Conservation (phyloP, 306 rosid genomes). For the Sesbania bispinosa region DNA sequence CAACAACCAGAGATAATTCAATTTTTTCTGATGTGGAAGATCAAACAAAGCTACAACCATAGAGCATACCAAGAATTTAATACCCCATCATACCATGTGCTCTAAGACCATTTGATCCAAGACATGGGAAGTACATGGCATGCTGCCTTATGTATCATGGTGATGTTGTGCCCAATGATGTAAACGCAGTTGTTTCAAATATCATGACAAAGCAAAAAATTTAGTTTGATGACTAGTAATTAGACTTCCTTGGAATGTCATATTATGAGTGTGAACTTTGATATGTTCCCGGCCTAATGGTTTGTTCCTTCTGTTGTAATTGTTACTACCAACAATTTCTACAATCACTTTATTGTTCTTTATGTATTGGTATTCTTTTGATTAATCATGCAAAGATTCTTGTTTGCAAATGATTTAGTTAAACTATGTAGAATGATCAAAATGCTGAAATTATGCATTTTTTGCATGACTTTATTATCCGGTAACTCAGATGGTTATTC, state of each 20-base stretch:
- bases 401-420: background rate
- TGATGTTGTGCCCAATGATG: slow-evolving; percentile 74
- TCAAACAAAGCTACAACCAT: too few species aligned
- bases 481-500: too few species aligned
- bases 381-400: background rate
- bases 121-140: slow-evolving; percentile 57
- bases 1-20: too few species aligned
- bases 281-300: too few species aligned
- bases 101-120: slow-evolving; percentile 80
- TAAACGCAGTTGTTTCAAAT: slow-evolving; percentile 53
- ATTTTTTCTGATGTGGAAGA: too few species aligned
- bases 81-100: too few species aligned
- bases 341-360: background rate
- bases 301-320: background rate
- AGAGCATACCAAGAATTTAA: too few species aligned
- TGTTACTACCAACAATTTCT: background rate
- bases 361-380: background rate
- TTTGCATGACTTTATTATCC: background rate
- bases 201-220: slow-evolving; percentile 59
- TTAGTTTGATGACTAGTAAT: slow-evolving; percentile 73
- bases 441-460: background rate
- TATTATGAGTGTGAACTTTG: too few species aligned
- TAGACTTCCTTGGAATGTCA: slow-evolving; percentile 20
- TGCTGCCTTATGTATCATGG: slow-evolving; percentile 72
- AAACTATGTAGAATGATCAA: background rate